Percentiles rank a stretch among this genome's conserved stretches.
Evolutionary conservation across 1,284 basidiomycete species (phyloP).

Genomic region (Papiliotrema terrestris): DNA sequence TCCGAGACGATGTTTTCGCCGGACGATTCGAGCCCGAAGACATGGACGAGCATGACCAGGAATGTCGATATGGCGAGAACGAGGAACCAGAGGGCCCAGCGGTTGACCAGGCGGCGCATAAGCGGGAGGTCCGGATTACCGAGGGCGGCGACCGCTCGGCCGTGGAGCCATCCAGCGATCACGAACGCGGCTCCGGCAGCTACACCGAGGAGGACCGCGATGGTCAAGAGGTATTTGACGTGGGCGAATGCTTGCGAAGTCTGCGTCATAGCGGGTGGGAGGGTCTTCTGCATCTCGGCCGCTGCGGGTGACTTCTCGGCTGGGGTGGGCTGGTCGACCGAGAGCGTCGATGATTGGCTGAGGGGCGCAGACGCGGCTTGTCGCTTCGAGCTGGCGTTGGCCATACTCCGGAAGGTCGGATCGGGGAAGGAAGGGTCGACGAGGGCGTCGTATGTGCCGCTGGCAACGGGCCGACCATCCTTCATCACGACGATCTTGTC

Average conservation of each 20-base stretch:
- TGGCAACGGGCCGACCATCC: slow-evolving; percentile 42
- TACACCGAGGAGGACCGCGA: slow-evolving; percentile 18
- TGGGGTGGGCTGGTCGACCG: neutral
- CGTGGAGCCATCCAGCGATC: slow-evolving; percentile 41
- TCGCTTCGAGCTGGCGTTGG: slow-evolving; percentile 12
- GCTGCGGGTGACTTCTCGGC: neutral
- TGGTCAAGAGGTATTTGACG: slow-evolving; percentile 12
- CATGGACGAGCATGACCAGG: slow-evolving; percentile 20
- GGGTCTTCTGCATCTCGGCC: neutral
- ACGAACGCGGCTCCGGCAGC: slow-evolving; percentile 45
- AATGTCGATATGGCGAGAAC: slow-evolving; percentile 30
- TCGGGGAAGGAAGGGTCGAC: slow-evolving; percentile 23
- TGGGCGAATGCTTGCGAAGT: slow-evolving; percentile 11
- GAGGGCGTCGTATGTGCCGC: slow-evolving; percentile 49
- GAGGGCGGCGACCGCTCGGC: slow-evolving; percentile 28
- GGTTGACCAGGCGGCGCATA: slow-evolving; percentile 22
- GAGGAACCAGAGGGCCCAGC: slow-evolving; percentile 40
- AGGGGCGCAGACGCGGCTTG: neutral
- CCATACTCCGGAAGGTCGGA: slow-evolving; percentile 26
- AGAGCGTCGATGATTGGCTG: neutral
- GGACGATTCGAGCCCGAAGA: slow-evolving; percentile 30
- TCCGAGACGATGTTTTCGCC: slow-evolving; percentile 27
- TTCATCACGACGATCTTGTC: slow-evolving; percentile 47
- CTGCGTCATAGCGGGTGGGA: neutral
- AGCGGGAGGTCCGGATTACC: slow-evolving; percentile 14